A percentile compares a stretch with the other conserved stretches of the same genome.
Evolutionary conservation across 148 eudicot species (phyloP).

Genomic region (Camellia granthamiana): DNA sequence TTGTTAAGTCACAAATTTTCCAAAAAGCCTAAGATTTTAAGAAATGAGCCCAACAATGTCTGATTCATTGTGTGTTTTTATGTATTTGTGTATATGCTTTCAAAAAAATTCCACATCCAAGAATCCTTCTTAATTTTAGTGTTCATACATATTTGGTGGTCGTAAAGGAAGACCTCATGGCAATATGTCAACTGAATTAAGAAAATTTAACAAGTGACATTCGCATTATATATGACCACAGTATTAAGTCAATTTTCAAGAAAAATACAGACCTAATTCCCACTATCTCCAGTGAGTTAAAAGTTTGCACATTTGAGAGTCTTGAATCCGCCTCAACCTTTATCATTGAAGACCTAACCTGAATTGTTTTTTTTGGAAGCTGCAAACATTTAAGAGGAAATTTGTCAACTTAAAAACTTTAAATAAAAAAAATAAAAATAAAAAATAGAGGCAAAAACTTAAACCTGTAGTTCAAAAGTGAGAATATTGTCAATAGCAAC

Average conservation of each 20-base stretch:
- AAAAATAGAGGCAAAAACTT: no score
- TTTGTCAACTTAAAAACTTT: no score
- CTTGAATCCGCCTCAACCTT: no score
- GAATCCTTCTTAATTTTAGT: not conserved
- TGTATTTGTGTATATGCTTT: not conserved
- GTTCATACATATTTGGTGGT: not conserved
- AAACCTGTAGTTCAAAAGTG: no score
- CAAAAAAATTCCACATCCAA: not conserved
- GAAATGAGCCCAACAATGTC: no score
- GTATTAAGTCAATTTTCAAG: not conserved
- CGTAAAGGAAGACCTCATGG: not conserved
- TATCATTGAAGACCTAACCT: no score
- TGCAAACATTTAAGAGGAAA: no score
- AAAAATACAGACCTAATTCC: conserved; percentile 41
- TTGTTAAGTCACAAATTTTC: not conserved
- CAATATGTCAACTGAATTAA: not conserved
- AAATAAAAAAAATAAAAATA: no score
- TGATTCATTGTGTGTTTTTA: not conserved
- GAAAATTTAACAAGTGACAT: not conserved
- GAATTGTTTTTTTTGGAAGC: no score
- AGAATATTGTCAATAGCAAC: no score
- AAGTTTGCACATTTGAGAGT: no score
- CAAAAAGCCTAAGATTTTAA: not conserved
- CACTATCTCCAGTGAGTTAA: no score
- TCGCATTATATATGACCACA: not conserved